Evolutionary conservation across 2,329 filamentous ascomycete species (phyloP), one percentile per base, ranked within the genome.

Genomic region (Hypoxylon sp.): DNA sequence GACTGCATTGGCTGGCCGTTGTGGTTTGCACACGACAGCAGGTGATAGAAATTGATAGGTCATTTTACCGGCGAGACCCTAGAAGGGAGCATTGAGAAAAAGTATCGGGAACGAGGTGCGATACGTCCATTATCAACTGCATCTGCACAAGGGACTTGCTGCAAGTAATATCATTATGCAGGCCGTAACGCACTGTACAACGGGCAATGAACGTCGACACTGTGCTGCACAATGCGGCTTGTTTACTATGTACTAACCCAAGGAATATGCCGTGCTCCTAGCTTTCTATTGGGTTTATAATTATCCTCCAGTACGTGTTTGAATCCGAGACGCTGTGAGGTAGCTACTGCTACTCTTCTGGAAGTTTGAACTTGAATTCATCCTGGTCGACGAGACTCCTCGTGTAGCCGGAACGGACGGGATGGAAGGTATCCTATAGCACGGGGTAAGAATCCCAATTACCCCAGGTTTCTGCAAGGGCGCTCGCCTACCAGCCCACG

Each of bases 401-500:
- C 48, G 17, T 58, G 30, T 37, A 49, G 44, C 46, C 44, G 64
- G 58, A 30, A 60, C 58, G 54, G 57, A 46, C 59, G 62, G 57
- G 54, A 66, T 42, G 54, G 56, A 35, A 13, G 14, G 27, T 59
- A 49, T 57, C 37, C 20, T 31, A 50, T 51, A 27, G 53, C 30
- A 53, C 49, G 30, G 25, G 14, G 25, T 35, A 6, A 50, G 61
- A 59, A 44, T 56, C 61, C 61, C 66, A 56, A 44, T 61, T 69
- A 72, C 69, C 69, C 69, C 69, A 70, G 69, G 64, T 72, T 71
- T 67, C 69, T 72, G 69, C 69, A 72, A 72, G 69, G 69, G 69
- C 61, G 66, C 61, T 60, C 25, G 31, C 54, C 42, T 46, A 62
- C 55, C 20, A 57, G 44, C 59, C 62, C 40, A 50, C 58, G 27